Evolutionary conservation across 2,329 filamentous ascomycete species (phyloP), one percentile per base, ranked within the genome.

Genomic region (Cordyceps cicadae): DNA sequence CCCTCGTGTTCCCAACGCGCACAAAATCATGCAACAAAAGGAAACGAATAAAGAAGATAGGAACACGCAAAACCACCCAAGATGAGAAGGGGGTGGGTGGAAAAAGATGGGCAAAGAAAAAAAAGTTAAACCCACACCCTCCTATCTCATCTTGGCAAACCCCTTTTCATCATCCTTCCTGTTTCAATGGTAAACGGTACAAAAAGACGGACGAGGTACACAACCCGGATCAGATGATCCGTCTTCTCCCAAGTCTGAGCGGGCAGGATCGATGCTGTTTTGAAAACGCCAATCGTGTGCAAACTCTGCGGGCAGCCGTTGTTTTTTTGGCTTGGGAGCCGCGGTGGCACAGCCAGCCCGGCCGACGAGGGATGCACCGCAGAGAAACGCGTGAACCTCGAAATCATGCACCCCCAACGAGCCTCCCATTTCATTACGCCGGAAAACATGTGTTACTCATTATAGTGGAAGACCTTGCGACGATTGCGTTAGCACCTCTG

Each of bases 361-460:
- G 12, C 48, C 24, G 7, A 39, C 19, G 39, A 32, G 15, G 21
- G 12, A 21, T 15, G 32, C 46, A 29, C 26, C 26, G 21, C 56
- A 58, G 49, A 59, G 26, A 29, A 29, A 59, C 45, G 49, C 41
- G 50, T 37, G 19, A 19, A 59, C 21, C 19, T 34, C 21, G 15
- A 59, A 60, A 51, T 60, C 32, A 54, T 49, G 51, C 52, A 60
- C 45, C 45, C 17, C 59, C 52, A 17, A 54, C 50, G 32, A 51
- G 39, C 41, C 45, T 55, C 51, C 17, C 46, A 55, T 55, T 55
- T 55, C 59, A 61, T 61, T 45, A 50, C 52, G 59, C 59, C 57
- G 26, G 29, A 54, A 50, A 54, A 37, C 9, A 61, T 55, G 59
- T 34, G 53, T 61, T 61, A 61, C 48, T 61, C 59, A 52, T 61